A percentile compares a stretch with the other conserved stretches of the same genome.
Evolutionary conservation across 2,329 filamentous ascomycete genomes (phyloP).

Genomic region (Beauveria sp.): DNA sequence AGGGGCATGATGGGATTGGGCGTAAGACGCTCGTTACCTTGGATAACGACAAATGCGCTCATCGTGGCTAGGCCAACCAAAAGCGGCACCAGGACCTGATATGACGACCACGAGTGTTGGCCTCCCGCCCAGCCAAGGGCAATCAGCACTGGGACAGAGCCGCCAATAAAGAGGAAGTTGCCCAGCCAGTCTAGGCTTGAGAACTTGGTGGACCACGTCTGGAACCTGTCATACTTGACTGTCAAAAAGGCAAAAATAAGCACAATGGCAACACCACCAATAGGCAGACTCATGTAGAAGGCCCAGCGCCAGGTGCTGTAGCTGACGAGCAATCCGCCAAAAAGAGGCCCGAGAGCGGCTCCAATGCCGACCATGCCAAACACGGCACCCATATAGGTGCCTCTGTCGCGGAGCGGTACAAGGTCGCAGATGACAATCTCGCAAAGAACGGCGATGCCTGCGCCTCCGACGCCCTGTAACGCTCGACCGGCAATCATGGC

Average conservation of each 20-base stretch:
- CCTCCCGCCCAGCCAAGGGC: conserved; percentile 46
- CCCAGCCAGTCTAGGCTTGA: conserved; percentile 32
- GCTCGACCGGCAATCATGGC: conserved; percentile 36
- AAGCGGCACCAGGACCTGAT: conserved; percentile 39
- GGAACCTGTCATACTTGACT: conserved; percentile 15
- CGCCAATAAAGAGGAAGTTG: conserved; percentile 30
- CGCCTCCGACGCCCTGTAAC: conserved; percentile 34
- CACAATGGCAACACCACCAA: conserved; percentile 17
- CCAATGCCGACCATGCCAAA: conserved; percentile 25
- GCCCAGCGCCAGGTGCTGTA: conserved; percentile 33
- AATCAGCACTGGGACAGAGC: conserved; percentile 35
- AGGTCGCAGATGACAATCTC: conserved; percentile 33
- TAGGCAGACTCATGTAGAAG: conserved; percentile 35
- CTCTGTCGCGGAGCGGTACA: conserved; percentile 38
- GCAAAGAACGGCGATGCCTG: conserved; percentile 16
- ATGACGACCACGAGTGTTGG: conserved; percentile 40
- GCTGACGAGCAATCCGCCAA: conserved; percentile 22
- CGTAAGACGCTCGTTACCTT: conserved; percentile 18
- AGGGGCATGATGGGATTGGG: conserved; percentile 33
- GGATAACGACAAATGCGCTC: conserved; percentile 28
- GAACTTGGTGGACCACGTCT: conserved; percentile 14
- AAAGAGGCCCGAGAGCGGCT: conserved; percentile 24
- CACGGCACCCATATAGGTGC: conserved; percentile 29
- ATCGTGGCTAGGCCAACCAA: conserved; percentile 33
- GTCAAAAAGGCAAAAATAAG: conserved; percentile 19